phyloP scores from a whole-genome alignment of 2,329 filamentous ascomycete species.

The Stagonosporopsis cucurbitacearum region DNA sequence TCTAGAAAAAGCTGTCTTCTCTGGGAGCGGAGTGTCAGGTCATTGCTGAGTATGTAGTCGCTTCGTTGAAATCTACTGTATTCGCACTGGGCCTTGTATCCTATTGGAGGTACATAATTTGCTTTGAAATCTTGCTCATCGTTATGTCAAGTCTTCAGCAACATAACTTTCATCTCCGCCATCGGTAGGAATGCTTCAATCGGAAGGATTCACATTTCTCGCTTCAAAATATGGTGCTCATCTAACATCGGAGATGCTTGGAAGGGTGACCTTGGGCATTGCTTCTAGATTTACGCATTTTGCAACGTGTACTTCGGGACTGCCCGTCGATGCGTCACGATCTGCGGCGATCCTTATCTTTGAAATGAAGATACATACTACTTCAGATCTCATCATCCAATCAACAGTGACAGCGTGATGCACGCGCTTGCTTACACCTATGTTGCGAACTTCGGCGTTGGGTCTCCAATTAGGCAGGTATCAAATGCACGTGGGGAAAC shows the following conservation, averaged over 20 bases:
- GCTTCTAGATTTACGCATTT: background rate
- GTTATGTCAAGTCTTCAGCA: no score
- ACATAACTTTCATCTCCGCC: no score
- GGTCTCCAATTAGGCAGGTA: conserved; percentile 21
- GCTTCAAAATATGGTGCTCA: no score
- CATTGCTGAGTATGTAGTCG: background rate
- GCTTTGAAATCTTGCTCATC: no score
- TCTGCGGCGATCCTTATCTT: conserved; percentile 18
- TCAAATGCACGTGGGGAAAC: conserved; percentile 14
- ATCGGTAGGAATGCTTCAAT: background rate
- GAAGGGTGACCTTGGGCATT: background rate
- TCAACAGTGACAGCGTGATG: conserved; percentile 5
- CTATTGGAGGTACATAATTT: no score
- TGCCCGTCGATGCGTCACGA: conserved; percentile 8
- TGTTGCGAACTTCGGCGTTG: conserved; percentile 11
- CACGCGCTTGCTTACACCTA: conserved; percentile 10
- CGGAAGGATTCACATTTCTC: background rate
- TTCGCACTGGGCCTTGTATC: no score
- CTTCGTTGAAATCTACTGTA: no score
- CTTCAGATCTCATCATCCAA: conserved; percentile 2
- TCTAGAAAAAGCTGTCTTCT: background rate
- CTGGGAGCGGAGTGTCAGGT: background rate
- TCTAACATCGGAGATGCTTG: no score
- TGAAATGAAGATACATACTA: conserved; percentile 1
- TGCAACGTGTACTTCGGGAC: conserved; percentile 18